A percentile compares a stretch with the other conserved stretches of the same genome.
phyloP scores from a whole-genome alignment of 805 yeast species.

The Diddensiella caesifluorescens region DNA sequence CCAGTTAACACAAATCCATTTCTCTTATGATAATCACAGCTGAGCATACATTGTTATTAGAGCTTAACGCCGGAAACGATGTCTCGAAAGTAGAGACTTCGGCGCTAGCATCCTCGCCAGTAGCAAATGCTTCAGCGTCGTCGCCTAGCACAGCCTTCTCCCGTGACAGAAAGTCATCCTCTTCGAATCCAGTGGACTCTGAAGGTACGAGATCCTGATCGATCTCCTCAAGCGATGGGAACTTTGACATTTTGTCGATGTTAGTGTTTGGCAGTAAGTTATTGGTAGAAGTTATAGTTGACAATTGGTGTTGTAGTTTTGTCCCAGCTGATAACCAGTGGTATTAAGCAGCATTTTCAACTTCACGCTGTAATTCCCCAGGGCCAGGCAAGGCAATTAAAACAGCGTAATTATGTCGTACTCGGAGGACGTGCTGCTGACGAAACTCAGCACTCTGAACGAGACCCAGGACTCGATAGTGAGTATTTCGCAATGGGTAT shows the following conservation, averaged over 20 bases:
- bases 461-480: conserved; percentile 72
- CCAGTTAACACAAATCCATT: neutral
- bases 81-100: conserved; percentile 22
- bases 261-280: no score
- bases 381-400: no score
- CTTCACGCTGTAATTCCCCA: no score
- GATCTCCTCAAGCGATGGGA: conserved; percentile 35
- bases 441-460: conserved; percentile 39
- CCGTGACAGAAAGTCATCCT: conserved; percentile 37
- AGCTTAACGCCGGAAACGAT: conserved; percentile 25
- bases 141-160: conserved; percentile 41
- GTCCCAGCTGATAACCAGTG: no score
- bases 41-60: neutral
- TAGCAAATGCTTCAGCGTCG: conserved; percentile 35
- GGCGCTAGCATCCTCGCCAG: conserved; percentile 19
- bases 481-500: conserved; percentile 66
- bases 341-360: no score
- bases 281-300: no score
- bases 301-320: no score
- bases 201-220: conserved; percentile 28
- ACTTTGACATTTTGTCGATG: conserved; percentile 29
- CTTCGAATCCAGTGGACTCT: conserved; percentile 28
- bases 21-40: no score
- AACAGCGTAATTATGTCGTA: conserved; percentile 42
- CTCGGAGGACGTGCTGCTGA: conserved; percentile 44